Evolutionary conservation across 1,284 basidiomycete species (phyloP), one percentile per base, ranked within the genome.

Genomic region (Cryptococcus hybrid): DNA sequence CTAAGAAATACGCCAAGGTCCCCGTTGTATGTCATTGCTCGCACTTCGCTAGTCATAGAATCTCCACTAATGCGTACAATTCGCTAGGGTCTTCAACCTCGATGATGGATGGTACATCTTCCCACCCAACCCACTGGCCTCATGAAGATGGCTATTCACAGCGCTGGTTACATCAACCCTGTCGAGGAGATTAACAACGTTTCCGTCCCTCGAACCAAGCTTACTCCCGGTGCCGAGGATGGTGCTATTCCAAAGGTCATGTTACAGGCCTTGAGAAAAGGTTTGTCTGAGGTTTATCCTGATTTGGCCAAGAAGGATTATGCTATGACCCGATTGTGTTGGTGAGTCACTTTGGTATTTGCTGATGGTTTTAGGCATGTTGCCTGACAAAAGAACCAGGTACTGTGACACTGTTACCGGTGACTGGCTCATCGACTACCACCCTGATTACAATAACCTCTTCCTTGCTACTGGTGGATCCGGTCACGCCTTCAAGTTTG

Each of bases 401-500:
- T 80, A 66, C 73, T 79, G 71, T 72, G 79, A 80, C 70, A 69
- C 70, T 0, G 78, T 80, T 42, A 78, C 79, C 1, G 68, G 73
- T 30, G 79, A 81, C 59, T 82, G 80, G 78, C 65, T 82, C 48
- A 76, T 82, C 62, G 80, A 82, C 60, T 73, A 75, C 59, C 76
- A 78, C 52, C 76, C 78, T 0, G 68, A 73, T 50, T 76, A 70
- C 52, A 57, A 74, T 2, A 76, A 74, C 47, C 67, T 82, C 3
- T 64, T 82, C 54, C 61, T 81, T 9, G 79, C 78, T 0, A 74
- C 75, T 5, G 81, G 80, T n/a, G 80, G 79, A 46, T 76, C 72
- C 34, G 72, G 80, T 5, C 80, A 81, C 61, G 81, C 72, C 3
- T 81, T 79, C 79, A 80, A 80, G 87, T 94, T 94, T 79, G 81